Conservation (phyloP, 2,329 filamentous ascomycete species). For the Paecilomyces sp. region DNA sequence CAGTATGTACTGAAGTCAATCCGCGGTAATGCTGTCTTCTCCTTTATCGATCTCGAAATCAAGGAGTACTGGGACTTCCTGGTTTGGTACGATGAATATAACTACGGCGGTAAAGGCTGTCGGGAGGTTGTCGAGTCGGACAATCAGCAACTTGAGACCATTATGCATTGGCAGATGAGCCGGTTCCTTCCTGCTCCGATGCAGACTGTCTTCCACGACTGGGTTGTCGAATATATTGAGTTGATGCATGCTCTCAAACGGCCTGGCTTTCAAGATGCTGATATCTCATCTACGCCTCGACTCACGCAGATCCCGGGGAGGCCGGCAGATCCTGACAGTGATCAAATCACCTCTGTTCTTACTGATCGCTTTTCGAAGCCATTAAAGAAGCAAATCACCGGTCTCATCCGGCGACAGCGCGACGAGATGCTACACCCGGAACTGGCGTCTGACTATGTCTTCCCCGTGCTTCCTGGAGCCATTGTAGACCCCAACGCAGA, state of each 20-base stretch:
- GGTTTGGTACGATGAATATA: conserved; percentile 98
- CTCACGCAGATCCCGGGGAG: conserved; percentile 56
- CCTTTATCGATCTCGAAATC: conserved; percentile 94
- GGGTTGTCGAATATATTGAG: conserved; percentile 90
- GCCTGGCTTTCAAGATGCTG: conserved; percentile 46
- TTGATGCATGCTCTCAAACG: conserved; percentile 86
- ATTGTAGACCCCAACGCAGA: conserved; percentile 47
- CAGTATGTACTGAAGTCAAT: conserved; percentile 98
- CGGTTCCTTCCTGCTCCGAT: conserved; percentile 77
- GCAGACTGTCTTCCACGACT: conserved; percentile 80
- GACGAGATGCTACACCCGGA: conserved; percentile 85
- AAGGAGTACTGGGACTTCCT: conserved; percentile 99
- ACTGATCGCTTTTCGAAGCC: conserved; percentile 82
- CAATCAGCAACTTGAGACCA: conserved; percentile 73
- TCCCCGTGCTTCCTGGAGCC: conserved; percentile 63
- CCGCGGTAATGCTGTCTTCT: conserved; percentile 88
- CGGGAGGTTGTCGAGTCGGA: conserved; percentile 69
- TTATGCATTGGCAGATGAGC: conserved; percentile 98
- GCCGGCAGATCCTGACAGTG: conserved; percentile 52
- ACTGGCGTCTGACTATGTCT: conserved; percentile 76
- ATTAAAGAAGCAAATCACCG: conserved; percentile 77
- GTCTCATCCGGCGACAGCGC: conserved; percentile 76
- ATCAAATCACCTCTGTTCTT: conserved; percentile 59
- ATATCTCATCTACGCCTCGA: conserved; percentile 52
- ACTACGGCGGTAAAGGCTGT: conserved; percentile 93